Base-by-base conservation (phyloP, 1,284 basidiomycete genomes). In the Gymnopus androsaceus region DNA sequence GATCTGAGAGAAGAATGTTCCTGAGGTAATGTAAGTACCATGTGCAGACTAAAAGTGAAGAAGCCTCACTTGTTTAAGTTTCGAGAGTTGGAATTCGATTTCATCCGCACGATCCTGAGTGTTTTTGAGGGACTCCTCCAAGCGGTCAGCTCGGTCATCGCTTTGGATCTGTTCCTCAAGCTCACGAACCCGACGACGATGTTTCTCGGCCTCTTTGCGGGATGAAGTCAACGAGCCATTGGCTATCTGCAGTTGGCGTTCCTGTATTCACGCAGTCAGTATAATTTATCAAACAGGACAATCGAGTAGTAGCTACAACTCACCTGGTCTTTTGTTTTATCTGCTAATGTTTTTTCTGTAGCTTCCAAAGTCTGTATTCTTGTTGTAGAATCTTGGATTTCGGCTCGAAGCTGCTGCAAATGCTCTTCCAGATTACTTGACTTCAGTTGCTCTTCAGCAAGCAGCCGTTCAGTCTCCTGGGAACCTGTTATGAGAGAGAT, bases 41-140 rank as follows among this genome's bases (percentile, higher is more conserved):
- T 17, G 11, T 28, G 37, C 31, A 36, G 38, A 28, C 30, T n/a
- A 46, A 57, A 14, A 31, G 51, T 55, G 8, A 3, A 38, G 30
- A 49, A 36, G 46, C 55, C 72, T 53, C 62, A 86, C 90, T 81
- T 91, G 88, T 63, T 86, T 88, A 40, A 88, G 70, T 66, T 88
- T 90, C 17, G 86, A 84, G 15, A 92, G 72, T 63, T 89, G 88
- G 62, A 90, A 88, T 62, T 91, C 89, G 4, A 92, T 78, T 64
- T 91, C 88, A 58, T 90, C 89, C 2, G 87, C 87, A 55, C 85
- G 86, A 65, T 92, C 83, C 62, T 90, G 88, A 28, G 85, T 86
- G 63, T 90, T 85, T 66, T 85, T 85, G 51, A 92, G 71, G 3
- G 85, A 87, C 41, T 73, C 72, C 64, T 92, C 89, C 36, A 92